Conservation (phyloP, 2,329 filamentous ascomycete species). For the Ambrosiella beaveri region DNA sequence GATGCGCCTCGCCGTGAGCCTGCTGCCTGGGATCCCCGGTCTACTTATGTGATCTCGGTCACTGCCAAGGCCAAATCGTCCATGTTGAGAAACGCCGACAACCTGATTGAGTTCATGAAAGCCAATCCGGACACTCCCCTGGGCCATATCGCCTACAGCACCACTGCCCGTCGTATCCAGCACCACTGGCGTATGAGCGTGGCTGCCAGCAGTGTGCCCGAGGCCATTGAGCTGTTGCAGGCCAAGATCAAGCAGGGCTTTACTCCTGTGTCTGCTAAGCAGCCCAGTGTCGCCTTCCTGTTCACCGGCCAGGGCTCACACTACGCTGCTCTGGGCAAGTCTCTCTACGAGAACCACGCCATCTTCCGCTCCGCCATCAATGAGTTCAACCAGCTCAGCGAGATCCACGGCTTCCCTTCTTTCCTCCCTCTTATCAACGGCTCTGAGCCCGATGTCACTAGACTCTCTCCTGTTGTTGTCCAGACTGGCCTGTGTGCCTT, state of each 20-base stretch:
- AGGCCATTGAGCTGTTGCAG: conserved; percentile 30
- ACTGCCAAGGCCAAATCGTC: conserved; percentile 37
- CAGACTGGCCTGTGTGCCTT: conserved; percentile 38
- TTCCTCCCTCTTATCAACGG: conserved; percentile 32
- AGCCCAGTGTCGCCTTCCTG: conserved; percentile 27
- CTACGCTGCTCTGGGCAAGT: conserved; percentile 32
- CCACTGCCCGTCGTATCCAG: conserved; percentile 47
- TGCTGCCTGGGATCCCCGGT: conserved; percentile 34
- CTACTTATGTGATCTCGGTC: conserved; percentile 41
- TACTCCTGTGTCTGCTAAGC: conserved; percentile 31
- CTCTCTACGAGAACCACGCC: conserved; percentile 29
- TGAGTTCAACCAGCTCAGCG: conserved; percentile 36
- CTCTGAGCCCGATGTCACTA: conserved; percentile 25
- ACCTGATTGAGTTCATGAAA: conserved; percentile 36
- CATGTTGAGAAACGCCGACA: conserved; percentile 40
- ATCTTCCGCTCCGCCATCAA: conserved; percentile 36
- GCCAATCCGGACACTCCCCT: conserved; percentile 33
- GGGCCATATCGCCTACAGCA: conserved; percentile 47
- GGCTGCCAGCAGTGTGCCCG: conserved; percentile 24
- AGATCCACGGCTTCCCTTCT: conserved; percentile 35
- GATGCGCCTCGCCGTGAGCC: conserved; percentile 35
- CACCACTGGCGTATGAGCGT: conserved; percentile 39
- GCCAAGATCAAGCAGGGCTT: conserved; percentile 37
- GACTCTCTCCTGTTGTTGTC: conserved; percentile 31
- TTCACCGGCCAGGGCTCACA: conserved; percentile 41